Base-by-base conservation (phyloP, 2,329 filamentous ascomycete genomes). In the Aspergillus puulaauensis region DNA sequence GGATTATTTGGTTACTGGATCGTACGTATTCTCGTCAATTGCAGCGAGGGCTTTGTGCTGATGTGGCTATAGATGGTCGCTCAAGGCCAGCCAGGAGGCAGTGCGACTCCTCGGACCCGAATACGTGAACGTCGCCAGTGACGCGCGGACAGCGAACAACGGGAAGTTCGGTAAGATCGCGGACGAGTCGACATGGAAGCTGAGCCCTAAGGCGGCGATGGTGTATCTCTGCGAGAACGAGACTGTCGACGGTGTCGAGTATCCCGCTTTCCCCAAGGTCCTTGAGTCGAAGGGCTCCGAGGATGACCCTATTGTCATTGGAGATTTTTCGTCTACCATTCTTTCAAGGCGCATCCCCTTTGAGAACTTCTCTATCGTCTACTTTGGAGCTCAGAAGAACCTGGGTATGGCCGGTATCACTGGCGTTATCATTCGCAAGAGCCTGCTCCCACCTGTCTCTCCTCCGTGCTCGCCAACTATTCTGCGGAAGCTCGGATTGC, bases 141-240 rank as follows among this genome's bases (percentile, higher is more conserved):
- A 96, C 75, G 67, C 77, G 12, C 68, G 86, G 54, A 81, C 84
- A 60, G 69, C 72, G 59, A 91, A 91, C 65, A 82, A 83, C 66
- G 91, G 90, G 63, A 96, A 95, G 75, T 98, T 96, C 72, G 91
- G 91, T 58, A 85, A 80, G 61, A 96, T 98, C 52, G 89, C 93
- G 0, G 82, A 87, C 9, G 87, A 93, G 74, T 85, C 83, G 62
- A 83, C 83, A 19, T 97, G 91, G 91, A 89, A 82, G 35, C 81
- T 95, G 57, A 85, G 82, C 15, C 74, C 78, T 7, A 89, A 86
- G 41, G 75, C 73, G 61, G 85, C 91, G 0, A 82, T 96, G 68
- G 88, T 93, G 2, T 98, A 97, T 76, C 93, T 86, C 73, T 96
- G 93, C 74, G 90, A 93, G 74, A 98, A 98, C 67, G 93, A 98